phyloP scores from a whole-genome alignment of 768 basidiomycete species.

The Artomyces pyxidatus region DNA sequence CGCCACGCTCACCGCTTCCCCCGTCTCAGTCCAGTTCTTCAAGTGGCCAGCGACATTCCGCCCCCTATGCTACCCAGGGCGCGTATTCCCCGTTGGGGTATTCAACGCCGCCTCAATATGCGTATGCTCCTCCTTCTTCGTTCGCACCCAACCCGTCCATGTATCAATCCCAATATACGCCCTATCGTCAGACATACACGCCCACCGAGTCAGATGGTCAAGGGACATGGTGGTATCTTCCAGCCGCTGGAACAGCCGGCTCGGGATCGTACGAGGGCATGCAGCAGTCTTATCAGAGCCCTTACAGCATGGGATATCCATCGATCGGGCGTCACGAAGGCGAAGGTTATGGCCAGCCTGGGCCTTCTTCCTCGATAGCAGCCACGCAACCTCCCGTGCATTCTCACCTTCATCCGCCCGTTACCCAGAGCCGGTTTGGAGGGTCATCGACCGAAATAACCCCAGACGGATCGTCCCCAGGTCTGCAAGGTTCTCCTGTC shows the following conservation, averaged over 20 bases:
- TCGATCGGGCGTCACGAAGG: background rate
- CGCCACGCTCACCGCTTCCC: slow-evolving; percentile 15
- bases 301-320: slow-evolving; percentile 26
- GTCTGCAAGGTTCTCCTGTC: background rate
- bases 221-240: slow-evolving; percentile 48
- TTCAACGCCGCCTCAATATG: slow-evolving; percentile 26
- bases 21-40: background rate
- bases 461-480: too few species aligned
- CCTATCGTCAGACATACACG: slow-evolving; percentile 27
- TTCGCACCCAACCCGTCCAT: slow-evolving; percentile 24
- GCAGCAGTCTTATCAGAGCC: slow-evolving; percentile 25
- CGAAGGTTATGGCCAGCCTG: slow-evolving; percentile 11
- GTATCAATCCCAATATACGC: slow-evolving; percentile 32
- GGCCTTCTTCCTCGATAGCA: background rate
- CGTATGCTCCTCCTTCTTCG: slow-evolving; percentile 31
- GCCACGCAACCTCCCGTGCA: background rate
- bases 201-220: slow-evolving; percentile 30
- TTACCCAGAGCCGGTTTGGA: background rate
- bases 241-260: slow-evolving; percentile 4
- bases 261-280: slow-evolving; percentile 21
- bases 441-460: background rate
- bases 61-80: slow-evolving; percentile 15
- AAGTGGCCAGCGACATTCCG: slow-evolving; percentile 10
- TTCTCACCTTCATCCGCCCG: background rate
- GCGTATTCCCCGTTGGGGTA: slow-evolving; percentile 21